Conservation (phyloP, 768 basidiomycete species). For the Auriscalpium vulgare region DNA sequence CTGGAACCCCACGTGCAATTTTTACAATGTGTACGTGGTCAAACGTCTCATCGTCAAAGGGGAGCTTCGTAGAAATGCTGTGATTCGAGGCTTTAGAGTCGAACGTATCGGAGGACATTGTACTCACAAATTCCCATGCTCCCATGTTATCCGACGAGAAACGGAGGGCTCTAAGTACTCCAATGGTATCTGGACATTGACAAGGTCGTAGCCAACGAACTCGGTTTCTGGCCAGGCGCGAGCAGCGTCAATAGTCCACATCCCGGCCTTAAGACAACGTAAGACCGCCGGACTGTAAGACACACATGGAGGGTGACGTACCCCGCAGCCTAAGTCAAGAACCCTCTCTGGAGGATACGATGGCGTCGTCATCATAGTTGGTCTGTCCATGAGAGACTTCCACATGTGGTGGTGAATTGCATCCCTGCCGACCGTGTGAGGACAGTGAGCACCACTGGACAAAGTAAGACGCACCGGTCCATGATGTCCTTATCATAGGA, state of each 20-base stretch:
- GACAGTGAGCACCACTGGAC: background rate
- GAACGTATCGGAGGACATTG: background rate
- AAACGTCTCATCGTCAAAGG: conserved; percentile 78
- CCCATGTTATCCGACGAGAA: conserved; percentile 57
- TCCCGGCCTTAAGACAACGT: conserved; percentile 7
- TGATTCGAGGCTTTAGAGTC: background rate
- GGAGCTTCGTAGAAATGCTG: conserved; percentile 67
- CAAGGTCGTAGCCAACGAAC: conserved; percentile 66
- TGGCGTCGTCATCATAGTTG: conserved; percentile 10
- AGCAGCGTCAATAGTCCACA: conserved; percentile 16
- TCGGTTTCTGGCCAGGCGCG: conserved; percentile 13
- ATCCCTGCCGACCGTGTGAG: conserved; percentile 10
- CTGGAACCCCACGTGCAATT: conserved; percentile 61
- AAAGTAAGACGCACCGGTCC: conserved; percentile 47
- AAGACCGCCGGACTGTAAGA: background rate
- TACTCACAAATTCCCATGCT: conserved; percentile 71
- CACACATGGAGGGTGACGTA: background rate
- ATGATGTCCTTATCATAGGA: conserved; percentile 61
- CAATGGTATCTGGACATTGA: conserved; percentile 62
- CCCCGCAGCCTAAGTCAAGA: conserved; percentile 15
- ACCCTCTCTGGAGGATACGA: conserved; percentile 9
- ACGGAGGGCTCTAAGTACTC: conserved; percentile 41
- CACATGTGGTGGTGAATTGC: conserved; percentile 16
- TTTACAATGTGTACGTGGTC: conserved; percentile 70
- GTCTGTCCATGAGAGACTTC: conserved; percentile 8